A percentile compares a stretch with the other conserved stretches of the same genome.
phyloP scores from a whole-genome alignment of 2,329 filamentous ascomycete genomes.

The Arthrobotrys pseudoclavata region DNA sequence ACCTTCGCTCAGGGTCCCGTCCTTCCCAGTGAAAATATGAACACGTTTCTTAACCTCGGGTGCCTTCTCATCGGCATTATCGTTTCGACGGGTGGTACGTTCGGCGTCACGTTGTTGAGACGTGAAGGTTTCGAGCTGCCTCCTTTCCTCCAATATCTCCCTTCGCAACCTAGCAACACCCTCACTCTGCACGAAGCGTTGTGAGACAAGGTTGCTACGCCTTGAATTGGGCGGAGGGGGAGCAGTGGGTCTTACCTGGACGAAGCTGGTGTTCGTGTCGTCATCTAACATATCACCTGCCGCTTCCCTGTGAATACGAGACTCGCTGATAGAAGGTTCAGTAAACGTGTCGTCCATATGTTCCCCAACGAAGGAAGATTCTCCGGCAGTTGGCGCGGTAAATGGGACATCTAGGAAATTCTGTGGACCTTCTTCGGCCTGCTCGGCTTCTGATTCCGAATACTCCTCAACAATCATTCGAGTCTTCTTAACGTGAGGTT shows the following conservation, averaged over 20 bases:
- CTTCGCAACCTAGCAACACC: constrained; percentile 39
- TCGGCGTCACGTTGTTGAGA: constrained; percentile 30
- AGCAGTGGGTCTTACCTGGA: constrained; percentile 37
- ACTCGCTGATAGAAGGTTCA: constrained; percentile 43
- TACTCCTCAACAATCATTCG: constrained; percentile 45
- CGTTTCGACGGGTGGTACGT: constrained; percentile 33
- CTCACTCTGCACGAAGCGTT: constrained; percentile 38
- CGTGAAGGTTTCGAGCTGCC: constrained; percentile 30
- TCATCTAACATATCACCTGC: constrained; percentile 45
- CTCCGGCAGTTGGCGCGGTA: constrained; percentile 11
- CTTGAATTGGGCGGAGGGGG: constrained; percentile 17
- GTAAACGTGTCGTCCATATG: constrained; percentile 56
- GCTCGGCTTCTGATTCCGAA: constrained; percentile 42
- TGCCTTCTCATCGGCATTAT: constrained; percentile 10
- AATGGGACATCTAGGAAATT: constrained; percentile 9
- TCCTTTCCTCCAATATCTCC: constrained; percentile 39
- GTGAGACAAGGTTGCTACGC: constrained; percentile 34
- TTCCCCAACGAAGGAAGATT: constrained; percentile 26
- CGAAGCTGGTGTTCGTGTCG: constrained; percentile 48
- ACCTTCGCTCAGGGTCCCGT: constrained; percentile 42
- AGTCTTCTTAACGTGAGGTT: constrained; percentile 56
- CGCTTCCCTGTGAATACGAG: constrained; percentile 45
- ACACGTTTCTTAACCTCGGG: constrained; percentile 50
- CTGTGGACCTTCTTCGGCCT: not conserved
- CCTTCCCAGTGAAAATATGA: constrained; percentile 51